Conservation (phyloP, 2,329 filamentous ascomycete genomes). For the Pestalotiopsis sp. region DNA sequence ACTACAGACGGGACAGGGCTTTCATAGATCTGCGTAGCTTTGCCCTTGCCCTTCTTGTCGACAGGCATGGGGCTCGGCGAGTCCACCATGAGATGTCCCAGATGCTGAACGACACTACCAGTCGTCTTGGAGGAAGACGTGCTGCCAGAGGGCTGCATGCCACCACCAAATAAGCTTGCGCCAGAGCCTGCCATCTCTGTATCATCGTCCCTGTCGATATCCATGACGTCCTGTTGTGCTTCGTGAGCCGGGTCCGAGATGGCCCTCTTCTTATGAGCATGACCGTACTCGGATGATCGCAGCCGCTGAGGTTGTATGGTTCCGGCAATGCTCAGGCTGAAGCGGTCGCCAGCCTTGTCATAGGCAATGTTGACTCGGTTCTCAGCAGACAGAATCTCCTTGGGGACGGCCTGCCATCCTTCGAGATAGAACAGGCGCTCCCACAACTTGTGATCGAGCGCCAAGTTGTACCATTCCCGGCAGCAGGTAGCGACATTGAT, state of each 20-base stretch:
- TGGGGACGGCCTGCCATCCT: slow-evolving; percentile 76
- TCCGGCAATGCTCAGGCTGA: slow-evolving; percentile 35
- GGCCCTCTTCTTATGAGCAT: slow-evolving; percentile 57
- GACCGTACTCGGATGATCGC: slow-evolving; percentile 49
- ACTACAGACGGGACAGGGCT: slow-evolving; percentile 10
- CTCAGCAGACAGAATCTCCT: slow-evolving; percentile 70
- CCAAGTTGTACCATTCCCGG: slow-evolving; percentile 77
- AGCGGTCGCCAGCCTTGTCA: slow-evolving; percentile 27
- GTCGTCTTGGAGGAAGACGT: slow-evolving; percentile 30
- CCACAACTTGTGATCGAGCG: slow-evolving; percentile 86
- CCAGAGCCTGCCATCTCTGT: slow-evolving; percentile 23
- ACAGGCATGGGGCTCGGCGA: slow-evolving; percentile 33
- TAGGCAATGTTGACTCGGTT: slow-evolving; percentile 48
- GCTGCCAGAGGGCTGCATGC: slow-evolving; percentile 22
- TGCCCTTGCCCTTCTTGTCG: slow-evolving; percentile 39
- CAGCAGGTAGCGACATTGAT: slow-evolving; percentile 80
- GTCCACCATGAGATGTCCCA: slow-evolving; percentile 37
- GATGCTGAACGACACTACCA: slow-evolving; percentile 27
- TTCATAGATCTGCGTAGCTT: slow-evolving; percentile 25
- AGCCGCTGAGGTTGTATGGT: slow-evolving; percentile 44
- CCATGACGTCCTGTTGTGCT: slow-evolving; percentile 48
- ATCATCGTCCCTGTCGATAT: slow-evolving; percentile 34
- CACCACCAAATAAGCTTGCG: slow-evolving; percentile 28
- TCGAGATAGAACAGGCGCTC: slow-evolving; percentile 79
- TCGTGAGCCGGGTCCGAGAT: slow-evolving; percentile 40